Evolutionary conservation across 2,329 filamentous ascomycete genomes (phyloP).

Genomic region (Corynespora cassiicola): DNA sequence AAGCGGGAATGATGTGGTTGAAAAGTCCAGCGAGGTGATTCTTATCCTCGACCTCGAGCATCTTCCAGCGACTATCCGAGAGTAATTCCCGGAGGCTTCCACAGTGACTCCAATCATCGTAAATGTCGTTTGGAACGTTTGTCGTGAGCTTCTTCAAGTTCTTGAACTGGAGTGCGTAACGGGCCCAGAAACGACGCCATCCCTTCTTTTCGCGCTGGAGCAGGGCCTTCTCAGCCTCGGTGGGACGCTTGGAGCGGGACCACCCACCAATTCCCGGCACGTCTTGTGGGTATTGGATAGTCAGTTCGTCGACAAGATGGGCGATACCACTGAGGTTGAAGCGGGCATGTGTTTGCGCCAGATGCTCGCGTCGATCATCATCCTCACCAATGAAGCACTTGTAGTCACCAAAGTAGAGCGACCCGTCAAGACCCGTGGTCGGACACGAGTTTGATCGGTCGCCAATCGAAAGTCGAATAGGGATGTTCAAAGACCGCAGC

Average conservation of each 20-base stretch:
- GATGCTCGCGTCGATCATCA: constrained; percentile 28
- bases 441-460: constrained; percentile 32
- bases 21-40: constrained; percentile 19
- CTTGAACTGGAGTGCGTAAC: constrained; percentile 41
- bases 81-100: constrained; percentile 26
- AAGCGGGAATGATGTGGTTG: constrained; percentile 24
- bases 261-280: constrained; percentile 39
- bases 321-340: constrained; percentile 41
- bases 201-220: constrained; percentile 40
- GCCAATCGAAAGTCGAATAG: constrained; percentile 42
- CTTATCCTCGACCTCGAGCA: constrained; percentile 36
- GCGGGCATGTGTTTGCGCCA: constrained; percentile 38
- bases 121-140: constrained; percentile 38
- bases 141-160: constrained; percentile 43
- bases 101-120: constrained; percentile 38
- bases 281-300: constrained; percentile 40
- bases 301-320: constrained; percentile 43
- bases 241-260: constrained; percentile 28
- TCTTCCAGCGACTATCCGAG: constrained; percentile 35
- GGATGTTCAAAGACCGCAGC: constrained; percentile 35
- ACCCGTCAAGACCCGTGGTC: constrained; percentile 37
- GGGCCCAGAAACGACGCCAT: constrained; percentile 44
- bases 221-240: constrained; percentile 31
- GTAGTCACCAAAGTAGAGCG: constrained; percentile 43
- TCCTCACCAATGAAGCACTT: constrained; percentile 37